Percentiles rank a stretch among this genome's conserved stretches.
Conservation (phyloP, 345 rosid genomes). For the Eutrema yunnanense region DNA sequence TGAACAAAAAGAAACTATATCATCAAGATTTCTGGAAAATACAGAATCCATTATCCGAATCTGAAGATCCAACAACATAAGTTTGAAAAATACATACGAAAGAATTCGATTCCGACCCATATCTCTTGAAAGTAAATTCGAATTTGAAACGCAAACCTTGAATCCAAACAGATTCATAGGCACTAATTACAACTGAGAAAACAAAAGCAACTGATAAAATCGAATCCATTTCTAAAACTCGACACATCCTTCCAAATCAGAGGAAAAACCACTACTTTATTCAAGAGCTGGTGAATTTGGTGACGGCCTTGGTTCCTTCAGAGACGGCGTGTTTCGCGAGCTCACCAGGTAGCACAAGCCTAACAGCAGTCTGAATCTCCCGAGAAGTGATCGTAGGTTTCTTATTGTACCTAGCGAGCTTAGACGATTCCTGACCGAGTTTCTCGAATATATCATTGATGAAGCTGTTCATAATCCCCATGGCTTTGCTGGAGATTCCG, state of each 20-base stretch:
- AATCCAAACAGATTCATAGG: background rate
- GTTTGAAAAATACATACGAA: background rate
- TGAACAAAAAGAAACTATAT: background rate
- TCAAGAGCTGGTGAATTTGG: constrained; percentile 48
- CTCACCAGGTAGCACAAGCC: constrained; percentile 67
- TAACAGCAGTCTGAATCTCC: constrained; percentile 75
- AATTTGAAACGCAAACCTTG: background rate
- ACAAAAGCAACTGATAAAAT: background rate
- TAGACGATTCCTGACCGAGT: constrained; percentile 56
- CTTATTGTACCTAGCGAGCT: constrained; percentile 74
- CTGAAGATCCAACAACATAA: background rate
- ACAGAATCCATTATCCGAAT: background rate
- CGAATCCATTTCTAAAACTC: background rate
- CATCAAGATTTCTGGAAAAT: background rate
- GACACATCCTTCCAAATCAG: background rate
- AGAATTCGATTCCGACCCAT: background rate
- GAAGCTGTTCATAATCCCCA: constrained; percentile 75
- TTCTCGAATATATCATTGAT: constrained; percentile 70
- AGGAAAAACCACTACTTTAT: background rate
- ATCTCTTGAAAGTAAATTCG: no score
- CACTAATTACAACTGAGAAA: background rate
- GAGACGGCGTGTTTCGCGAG: constrained; percentile 73
- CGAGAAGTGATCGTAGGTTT: constrained; percentile 68
- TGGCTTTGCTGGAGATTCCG: constrained; percentile 55
- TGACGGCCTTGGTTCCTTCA: constrained; percentile 71